These are phyloP conservation scores for Neurospora africana DNA, from an alignment of 495 filamentous ascomycete species.

Conservation along the genomic window DNA sequence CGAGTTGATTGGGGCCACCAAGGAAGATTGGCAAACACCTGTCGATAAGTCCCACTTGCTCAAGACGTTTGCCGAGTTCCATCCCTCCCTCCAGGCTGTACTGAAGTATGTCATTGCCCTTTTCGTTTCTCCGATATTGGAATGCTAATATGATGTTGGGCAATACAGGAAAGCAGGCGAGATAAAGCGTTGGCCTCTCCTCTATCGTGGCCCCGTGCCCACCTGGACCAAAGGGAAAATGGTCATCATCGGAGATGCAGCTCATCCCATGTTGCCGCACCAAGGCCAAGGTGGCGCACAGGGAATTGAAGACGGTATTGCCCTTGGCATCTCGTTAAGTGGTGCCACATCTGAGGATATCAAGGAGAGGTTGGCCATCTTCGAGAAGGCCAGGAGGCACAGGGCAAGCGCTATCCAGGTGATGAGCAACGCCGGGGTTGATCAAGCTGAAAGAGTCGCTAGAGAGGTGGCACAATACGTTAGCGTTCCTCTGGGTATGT, in stretches of 20 bases:
- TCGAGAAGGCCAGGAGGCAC: conserved; percentile 39
- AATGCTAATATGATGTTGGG: neutral
- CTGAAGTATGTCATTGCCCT: conserved; percentile 9
- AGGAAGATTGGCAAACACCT: conserved; percentile 23
- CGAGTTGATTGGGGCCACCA: conserved; percentile 6
- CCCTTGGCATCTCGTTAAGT: conserved; percentile 25
- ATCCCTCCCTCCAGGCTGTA: conserved; percentile 14
- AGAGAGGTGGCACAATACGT: conserved; percentile 16
- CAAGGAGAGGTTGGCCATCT: conserved; percentile 35
- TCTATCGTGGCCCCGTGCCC: conserved; percentile 23
- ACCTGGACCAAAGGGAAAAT: conserved; percentile 30
- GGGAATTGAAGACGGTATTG: conserved; percentile 36
- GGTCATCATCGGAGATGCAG: conserved; percentile 38
- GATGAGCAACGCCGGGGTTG: conserved; percentile 25
- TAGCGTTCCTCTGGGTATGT: conserved; percentile 14
- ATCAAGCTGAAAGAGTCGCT: conserved; percentile 13
- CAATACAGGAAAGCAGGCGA: conserved; percentile 24
- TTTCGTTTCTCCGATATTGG: neutral
- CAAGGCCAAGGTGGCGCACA: conserved; percentile 41
- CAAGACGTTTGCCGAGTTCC: conserved; percentile 12
- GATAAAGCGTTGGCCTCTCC: conserved; percentile 37
- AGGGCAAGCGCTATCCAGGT: conserved; percentile 45
- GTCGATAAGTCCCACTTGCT: conserved; percentile 20
- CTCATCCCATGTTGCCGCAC: conserved; percentile 42
- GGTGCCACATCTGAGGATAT: conserved; percentile 25